Evolutionary conservation across 345 rosid species (phyloP).

Genomic region (Eucalyptus pauciflora): DNA sequence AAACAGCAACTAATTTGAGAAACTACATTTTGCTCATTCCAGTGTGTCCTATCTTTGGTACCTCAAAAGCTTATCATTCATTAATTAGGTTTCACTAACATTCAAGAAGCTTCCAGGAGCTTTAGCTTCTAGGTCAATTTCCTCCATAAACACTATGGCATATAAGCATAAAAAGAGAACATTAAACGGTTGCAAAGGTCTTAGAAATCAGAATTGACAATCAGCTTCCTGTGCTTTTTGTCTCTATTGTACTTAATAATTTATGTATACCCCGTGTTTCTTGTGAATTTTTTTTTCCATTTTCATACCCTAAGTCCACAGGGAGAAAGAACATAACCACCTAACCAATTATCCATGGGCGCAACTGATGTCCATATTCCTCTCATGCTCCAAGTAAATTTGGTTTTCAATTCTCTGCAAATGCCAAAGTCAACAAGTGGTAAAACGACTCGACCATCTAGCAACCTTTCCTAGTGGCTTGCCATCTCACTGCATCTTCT

Average conservation of each 20-base stretch:
- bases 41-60: no score
- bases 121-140: no score
- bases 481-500: no score
- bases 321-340: rapidly evolving
- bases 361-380: neutral
- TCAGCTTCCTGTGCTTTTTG: neutral
- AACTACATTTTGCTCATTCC: no score
- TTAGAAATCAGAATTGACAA: neutral
- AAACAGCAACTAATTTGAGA: no score
- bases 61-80: no score
- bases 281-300: neutral
- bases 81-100: no score
- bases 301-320: neutral
- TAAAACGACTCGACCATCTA: rapidly evolving
- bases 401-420: no score
- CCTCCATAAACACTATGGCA: no score
- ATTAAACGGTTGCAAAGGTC: rapidly evolving
- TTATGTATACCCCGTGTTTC: rapidly evolving
- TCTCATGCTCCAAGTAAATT: neutral
- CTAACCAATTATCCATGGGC: neutral
- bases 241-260: neutral
- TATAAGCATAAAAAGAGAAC: neutral
- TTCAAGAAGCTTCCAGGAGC: no score
- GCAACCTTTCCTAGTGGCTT: rapidly evolving
- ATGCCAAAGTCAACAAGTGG: no score